Conservation (phyloP, 441 rosid genomes). For the Pelargonium cotyledonis region DNA sequence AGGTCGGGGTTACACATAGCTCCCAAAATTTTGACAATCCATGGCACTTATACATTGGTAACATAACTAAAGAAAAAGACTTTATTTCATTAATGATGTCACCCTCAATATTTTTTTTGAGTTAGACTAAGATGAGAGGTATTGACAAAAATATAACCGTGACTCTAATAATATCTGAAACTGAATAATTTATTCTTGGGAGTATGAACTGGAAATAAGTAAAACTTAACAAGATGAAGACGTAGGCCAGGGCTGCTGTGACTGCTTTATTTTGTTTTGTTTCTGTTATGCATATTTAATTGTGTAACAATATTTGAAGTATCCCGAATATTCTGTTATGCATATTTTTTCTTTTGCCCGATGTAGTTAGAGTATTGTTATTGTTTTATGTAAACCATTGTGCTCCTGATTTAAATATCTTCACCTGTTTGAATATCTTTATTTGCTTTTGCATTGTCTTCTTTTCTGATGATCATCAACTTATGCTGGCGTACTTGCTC, state of each 20-base stretch:
- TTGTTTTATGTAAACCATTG: not conserved
- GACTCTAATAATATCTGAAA: not conserved
- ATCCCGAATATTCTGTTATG: not conserved
- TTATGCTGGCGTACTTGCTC: slow-evolving; percentile 19
- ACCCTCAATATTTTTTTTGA: not conserved
- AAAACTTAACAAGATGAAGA: too few relatives aligned
- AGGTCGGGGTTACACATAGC: not conserved
- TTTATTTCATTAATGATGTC: not conserved
- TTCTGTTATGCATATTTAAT: not conserved
- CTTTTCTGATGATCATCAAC: slow-evolving; percentile 15
- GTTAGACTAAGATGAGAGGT: not conserved
- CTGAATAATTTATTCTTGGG: too few relatives aligned
- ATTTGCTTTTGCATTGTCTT: not conserved
- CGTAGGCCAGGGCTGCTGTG: not conserved
- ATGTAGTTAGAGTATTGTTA: not conserved
- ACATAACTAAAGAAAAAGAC: slow-evolving; percentile 1
- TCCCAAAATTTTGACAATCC: not conserved
- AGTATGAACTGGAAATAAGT: too few relatives aligned
- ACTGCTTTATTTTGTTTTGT: not conserved
- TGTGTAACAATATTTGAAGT: not conserved
- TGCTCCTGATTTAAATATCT: slow-evolving; percentile 2
- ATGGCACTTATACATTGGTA: not conserved
- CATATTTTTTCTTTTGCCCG: not conserved
- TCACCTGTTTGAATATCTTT: not conserved
- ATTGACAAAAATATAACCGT: not conserved